Conservation (phyloP, 2,329 filamentous ascomycete genomes). For the Aspergillus sp. region DNA sequence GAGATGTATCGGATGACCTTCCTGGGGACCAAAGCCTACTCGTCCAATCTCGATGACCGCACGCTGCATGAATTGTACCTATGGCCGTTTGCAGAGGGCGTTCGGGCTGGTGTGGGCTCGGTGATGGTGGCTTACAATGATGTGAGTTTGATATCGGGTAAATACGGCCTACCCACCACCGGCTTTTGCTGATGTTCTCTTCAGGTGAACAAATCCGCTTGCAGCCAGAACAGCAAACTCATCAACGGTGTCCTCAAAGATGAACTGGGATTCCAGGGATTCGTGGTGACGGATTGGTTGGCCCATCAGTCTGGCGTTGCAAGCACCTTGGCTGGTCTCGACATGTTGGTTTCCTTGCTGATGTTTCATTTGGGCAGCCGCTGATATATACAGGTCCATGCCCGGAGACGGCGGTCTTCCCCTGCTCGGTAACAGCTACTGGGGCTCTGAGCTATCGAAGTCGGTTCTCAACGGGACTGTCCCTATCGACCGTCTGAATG, state of each 20-base stretch:
- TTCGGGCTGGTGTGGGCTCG: conserved; percentile 41
- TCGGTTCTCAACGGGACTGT: conserved; percentile 51
- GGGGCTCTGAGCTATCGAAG: conserved; percentile 49
- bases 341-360: conserved; percentile 42
- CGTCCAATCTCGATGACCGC: conserved; percentile 44
- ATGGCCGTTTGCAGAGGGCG: conserved; percentile 45
- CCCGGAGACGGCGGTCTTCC: conserved; percentile 51
- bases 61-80: conserved; percentile 40
- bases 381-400: conserved; percentile 39
- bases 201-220: conserved; percentile 57
- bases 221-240: conserved; percentile 60
- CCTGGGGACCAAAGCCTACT: conserved; percentile 30
- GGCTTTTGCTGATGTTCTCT: too few species aligned
- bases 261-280: conserved; percentile 65
- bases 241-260: conserved; percentile 64
- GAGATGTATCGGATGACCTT: conserved; percentile 44
- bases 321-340: conserved; percentile 55
- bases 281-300: conserved; percentile 62
- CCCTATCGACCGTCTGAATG: conserved; percentile 49
- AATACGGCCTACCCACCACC: too few species aligned
- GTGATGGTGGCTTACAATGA: conserved; percentile 39
- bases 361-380: neutral
- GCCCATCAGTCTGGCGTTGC: conserved; percentile 53
- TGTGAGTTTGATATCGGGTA: conserved; percentile 15
- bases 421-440: conserved; percentile 46